Evolutionary conservation across 2,329 filamentous ascomycete species (phyloP), one percentile per base, ranked within the genome.

Genomic region (Didymella keratinophila): DNA sequence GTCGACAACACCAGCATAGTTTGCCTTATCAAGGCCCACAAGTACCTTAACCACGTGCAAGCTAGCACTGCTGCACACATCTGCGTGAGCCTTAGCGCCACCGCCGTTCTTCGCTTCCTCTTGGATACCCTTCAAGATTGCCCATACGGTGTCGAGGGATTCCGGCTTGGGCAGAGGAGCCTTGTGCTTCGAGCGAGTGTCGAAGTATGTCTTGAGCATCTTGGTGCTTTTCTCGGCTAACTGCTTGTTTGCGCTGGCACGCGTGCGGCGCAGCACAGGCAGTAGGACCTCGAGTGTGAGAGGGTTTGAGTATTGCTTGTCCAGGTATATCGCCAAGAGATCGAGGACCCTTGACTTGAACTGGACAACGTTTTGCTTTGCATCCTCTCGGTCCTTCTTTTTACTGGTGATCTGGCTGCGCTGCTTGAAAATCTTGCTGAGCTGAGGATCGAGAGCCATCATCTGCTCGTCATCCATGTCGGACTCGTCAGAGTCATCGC

Each of bases 391-490:
- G 71, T 95, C 89, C 77, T 93, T 91, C 79, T 93, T 95, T 72
- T 90, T 89, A 74, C 84, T 88, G 1, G 71, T 72, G 2, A 63
- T 65, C 75, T 92, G 89, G 64, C 86, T 86, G 47, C 89, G 87
- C 65, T 93, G 88, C 65, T 88, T 87, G 83, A 98, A 96, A 61
- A 97, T 92, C 63, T 91, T 91, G 49, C 88, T 87, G 4, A 99
- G 86, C 71, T 94, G 89, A 11, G 86, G 85, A 70, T 98, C 94
- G 16, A 98, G 82, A 3, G 88, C 88, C 79, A 97, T 88, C 95
- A 98, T 98, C 73, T 97, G 90, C 18, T 94, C 93, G 78, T 98
- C 94, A 61, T 92, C 90, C 93, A 99, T 97, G 77, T 97, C 92
- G 25, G 85, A 86, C 21, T 81, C 79, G 59, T 90, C 89, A 12